Base-by-base conservation (phyloP, 257 asterid species). In the Mentha longifolia region DNA sequence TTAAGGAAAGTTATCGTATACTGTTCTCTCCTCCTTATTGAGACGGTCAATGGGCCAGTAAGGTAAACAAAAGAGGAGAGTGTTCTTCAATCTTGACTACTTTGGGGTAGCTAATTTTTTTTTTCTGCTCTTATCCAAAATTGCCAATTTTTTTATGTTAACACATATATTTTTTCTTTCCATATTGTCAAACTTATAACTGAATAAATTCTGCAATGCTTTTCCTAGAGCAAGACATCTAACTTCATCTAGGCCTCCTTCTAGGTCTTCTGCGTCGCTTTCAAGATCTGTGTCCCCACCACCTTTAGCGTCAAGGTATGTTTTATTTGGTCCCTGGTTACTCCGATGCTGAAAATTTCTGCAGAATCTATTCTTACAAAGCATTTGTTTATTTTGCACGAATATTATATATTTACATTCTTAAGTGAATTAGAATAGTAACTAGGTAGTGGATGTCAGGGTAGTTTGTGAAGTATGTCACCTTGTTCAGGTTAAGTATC, bases 251-350 rank as follows among this genome's bases (percentile, higher is more conserved):
- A 5, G 17, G 61, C 25, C 61, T 9, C 10, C 12, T 57, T 28
- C 39, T 28, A 28, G 63, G 63, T 57, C 63, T 12, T 57, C 62
- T 30, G 63, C 63, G 28, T 28, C 63, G 9, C 42, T 13, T 31
- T 57, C 63, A 14, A 28, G 63, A 57, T 57, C 63, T 0, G 63
- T 30, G 63, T 57, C 63, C 42, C 63, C 42, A 2, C 42, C 63
- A 11, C 52, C 11, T n/a, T 41, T 13, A 19, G 37, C 52, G 2
- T 41, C 68, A 39, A 62, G 68, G 52, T 62, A 62, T 62, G 52
- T 10, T 41, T n/a, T 6, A 4, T 62, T 19, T 13, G 41, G 68
- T 39, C 37, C 17, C 17, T 19, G 35, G 19, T 17, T 66, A 33
- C 22, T 77, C 3, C 8, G 43, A 13, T 71, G 67, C 30, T 20